phyloP scores from a whole-genome alignment of 2,329 filamentous ascomycete species.

The Sarocladium kiliense region DNA sequence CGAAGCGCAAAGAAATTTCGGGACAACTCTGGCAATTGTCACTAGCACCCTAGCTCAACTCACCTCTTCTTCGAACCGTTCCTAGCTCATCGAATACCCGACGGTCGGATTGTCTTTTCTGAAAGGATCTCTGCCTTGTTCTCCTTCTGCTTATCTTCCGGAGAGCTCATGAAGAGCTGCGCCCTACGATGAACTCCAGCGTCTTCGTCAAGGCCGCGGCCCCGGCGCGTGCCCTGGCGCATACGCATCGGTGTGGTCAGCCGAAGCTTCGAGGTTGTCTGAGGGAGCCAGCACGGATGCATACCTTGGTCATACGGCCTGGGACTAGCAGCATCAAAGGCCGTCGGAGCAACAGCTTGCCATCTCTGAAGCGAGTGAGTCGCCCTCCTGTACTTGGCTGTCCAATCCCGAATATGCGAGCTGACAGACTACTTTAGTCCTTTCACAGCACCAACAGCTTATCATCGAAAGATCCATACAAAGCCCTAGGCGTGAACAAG shows the following conservation, averaged over 20 bases:
- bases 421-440: slow-evolving; percentile 25
- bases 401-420: not conserved
- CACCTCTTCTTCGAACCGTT: not conserved
- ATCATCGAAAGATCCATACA: slow-evolving; percentile 75
- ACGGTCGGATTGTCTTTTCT: not conserved
- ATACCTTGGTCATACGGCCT: slow-evolving; percentile 4
- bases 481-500: slow-evolving; percentile 77
- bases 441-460: slow-evolving; percentile 57
- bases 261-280: slow-evolving; percentile 34
- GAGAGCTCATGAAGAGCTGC: slow-evolving; percentile 20
- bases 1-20: slow-evolving; percentile 22
- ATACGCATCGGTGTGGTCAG: slow-evolving; percentile 33
- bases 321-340: not conserved
- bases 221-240: slow-evolving; percentile 41
- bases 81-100: not conserved
- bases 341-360: not conserved
- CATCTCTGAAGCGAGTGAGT: slow-evolving; percentile 16
- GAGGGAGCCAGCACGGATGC: slow-evolving; percentile 9
- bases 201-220: slow-evolving; percentile 40
- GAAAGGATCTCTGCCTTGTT: slow-evolving; percentile 1
- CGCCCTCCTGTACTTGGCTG: not conserved
- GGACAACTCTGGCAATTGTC: slow-evolving; percentile 9
- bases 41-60: slow-evolving; percentile 1
- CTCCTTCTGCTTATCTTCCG: slow-evolving; percentile 10
- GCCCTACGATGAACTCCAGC: slow-evolving; percentile 40